These are phyloP conservation scores for Saposhnikovia divaricata DNA, from an alignment of 129 eudicot species.

Conservation along the genomic window DNA sequence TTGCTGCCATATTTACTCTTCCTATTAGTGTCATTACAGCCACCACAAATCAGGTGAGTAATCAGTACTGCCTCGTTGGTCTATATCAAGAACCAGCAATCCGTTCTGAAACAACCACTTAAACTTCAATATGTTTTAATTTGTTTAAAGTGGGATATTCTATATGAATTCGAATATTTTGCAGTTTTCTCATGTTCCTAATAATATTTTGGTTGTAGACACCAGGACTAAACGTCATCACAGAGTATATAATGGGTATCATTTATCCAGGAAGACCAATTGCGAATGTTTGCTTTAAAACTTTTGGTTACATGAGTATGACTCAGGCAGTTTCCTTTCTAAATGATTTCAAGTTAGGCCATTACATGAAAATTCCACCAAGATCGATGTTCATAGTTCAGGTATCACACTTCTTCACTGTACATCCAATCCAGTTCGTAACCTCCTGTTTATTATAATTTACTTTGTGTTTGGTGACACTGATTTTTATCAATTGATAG, in stretches of 20 bases:
- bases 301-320: slow-evolving; percentile 92
- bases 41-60: slow-evolving; percentile 65
- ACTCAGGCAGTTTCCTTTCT: slow-evolving; percentile 62
- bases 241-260: slow-evolving; percentile 68
- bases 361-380: slow-evolving; percentile 94
- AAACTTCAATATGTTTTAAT: background rate
- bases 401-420: slow-evolving; percentile 26
- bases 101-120: background rate
- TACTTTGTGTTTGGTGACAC: background rate
- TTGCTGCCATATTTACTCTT: slow-evolving; percentile 60
- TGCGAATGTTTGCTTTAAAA: slow-evolving; percentile 91
- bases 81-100: background rate
- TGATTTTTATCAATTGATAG: slow-evolving; percentile 20
- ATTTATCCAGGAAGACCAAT: slow-evolving; percentile 79
- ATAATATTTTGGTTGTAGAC: slow-evolving; percentile 30
- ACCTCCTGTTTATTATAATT: no score
- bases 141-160: background rate
- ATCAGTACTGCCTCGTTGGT: background rate
- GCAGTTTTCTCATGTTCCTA: background rate
- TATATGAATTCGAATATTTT: background rate
- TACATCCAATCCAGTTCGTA: background rate
- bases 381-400: slow-evolving; percentile 84
- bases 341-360: slow-evolving; percentile 86
- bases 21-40: slow-evolving; percentile 83
- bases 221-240: slow-evolving; percentile 81